Percentiles rank a stretch among this genome's conserved stretches.
Evolutionary conservation across 2,329 filamentous ascomycete species (phyloP).

Genomic region (Metarhizium robertsii): DNA sequence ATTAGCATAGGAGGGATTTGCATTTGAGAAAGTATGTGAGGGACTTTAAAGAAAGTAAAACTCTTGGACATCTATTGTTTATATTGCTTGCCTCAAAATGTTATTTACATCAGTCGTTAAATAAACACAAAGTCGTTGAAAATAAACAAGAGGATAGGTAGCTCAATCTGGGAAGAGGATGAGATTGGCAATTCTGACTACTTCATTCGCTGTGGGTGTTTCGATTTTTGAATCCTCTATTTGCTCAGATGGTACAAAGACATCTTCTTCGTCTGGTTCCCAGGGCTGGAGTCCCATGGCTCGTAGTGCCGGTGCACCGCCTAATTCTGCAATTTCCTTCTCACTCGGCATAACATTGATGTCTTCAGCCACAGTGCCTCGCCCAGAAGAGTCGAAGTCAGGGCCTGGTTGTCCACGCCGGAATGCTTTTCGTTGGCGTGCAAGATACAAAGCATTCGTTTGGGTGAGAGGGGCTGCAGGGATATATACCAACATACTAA

Average conservation of each 20-base stretch:
- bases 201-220: constrained; percentile 23
- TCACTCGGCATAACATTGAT: too few relatives aligned
- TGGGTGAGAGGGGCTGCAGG: too few relatives aligned
- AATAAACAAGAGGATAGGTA: too few relatives aligned
- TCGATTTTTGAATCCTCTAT: not conserved
- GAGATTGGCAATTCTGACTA: constrained; percentile 44
- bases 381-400: too few relatives aligned
- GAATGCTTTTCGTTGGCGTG: too few relatives aligned
- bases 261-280: constrained; percentile 26
- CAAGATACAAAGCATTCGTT: too few relatives aligned
- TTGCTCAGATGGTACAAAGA: constrained; percentile 30
- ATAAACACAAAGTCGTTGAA: not conserved
- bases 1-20: not conserved
- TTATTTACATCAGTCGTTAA: not conserved
- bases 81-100: not conserved
- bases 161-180: constrained; percentile 33
- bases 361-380: too few relatives aligned
- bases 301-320: too few relatives aligned
- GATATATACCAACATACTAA: too few relatives aligned
- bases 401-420: too few relatives aligned
- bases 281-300: constrained; percentile 28
- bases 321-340: too few relatives aligned
- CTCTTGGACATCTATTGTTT: not conserved
- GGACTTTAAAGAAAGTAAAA: not conserved
- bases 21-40: not conserved